Base-by-base conservation (phyloP, 495 filamentous ascomycete species). In the Daldinia childiae region DNA sequence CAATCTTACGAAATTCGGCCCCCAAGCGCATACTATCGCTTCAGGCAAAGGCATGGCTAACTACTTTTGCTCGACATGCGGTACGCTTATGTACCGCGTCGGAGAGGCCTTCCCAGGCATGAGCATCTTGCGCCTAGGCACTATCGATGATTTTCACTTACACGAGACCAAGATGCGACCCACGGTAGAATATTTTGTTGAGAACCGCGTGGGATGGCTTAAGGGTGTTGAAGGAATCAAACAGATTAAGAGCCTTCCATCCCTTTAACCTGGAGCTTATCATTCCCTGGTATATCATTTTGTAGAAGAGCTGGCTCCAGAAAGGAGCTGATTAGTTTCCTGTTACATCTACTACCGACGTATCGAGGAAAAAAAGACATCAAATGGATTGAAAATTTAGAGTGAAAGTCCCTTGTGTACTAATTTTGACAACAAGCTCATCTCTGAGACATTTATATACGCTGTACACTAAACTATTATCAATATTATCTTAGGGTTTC, bases 1-100 rank as follows among this genome's bases (percentile, higher is more conserved):
- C 9, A 79, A 81, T 41, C 79, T 89, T 1, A 83, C 64, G 24
- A 62, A 71, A 6, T 88, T 70, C 62, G 65, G 69, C 19, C 79
- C 43, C 8, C 43, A 86, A 67, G 68, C 71, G 7, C 64, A 74
- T 34, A 87, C 85, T 3, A 76, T 81, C 34, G 76, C 55, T 1
- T 76, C 79, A 1, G 81, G 82, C 30, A 80, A 81, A 36, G 68
- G n/a, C 0, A 89, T 88, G 86, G 82, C 82, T 27, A 87, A 89
- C 68, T 79, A 79, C 69, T 87, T 89, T 75, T 89, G 87, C 67
- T 73, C 72, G 4, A 81, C 76, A 0, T 89, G 86, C 74, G 86
- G 86, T 29, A 82, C 83, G 6, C 79, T 88, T 6, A 84, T 88
- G 84, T 86, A 87, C 68, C 80, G 85, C 6, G 76, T 71, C 24